Percentiles rank a stretch among this genome's conserved stretches.
Evolutionary conservation across 305 asterid genomes (phyloP).

Genomic region (Lippia alba): DNA sequence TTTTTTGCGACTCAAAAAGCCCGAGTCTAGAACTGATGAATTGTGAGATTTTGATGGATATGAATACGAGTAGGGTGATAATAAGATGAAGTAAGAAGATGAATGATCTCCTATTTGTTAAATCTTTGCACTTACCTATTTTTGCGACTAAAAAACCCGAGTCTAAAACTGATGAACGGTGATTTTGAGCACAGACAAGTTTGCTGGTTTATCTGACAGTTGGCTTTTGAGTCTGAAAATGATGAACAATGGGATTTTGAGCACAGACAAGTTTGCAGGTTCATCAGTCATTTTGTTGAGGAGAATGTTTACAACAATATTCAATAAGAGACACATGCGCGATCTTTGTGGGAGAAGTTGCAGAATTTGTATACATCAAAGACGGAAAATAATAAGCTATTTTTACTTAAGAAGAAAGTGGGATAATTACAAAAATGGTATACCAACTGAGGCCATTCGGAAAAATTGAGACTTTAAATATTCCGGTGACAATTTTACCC

Average conservation of each 20-base stretch:
- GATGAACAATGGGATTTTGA: constrained; percentile 5
- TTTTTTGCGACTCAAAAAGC: not conserved
- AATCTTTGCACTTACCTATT: not conserved
- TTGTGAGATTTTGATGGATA: too few species aligned
- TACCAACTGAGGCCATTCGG: too few species aligned
- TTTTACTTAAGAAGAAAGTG: not conserved
- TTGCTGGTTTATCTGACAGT: too few species aligned
- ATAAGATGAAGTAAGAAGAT: not conserved
- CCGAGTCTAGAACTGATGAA: not conserved
- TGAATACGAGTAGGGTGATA: too few species aligned
- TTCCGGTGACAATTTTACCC: too few species aligned
- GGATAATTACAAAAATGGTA: not conserved
- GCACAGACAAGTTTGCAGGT: not conserved
- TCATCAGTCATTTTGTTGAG: not conserved
- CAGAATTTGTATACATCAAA: too few species aligned
- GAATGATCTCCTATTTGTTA: constrained; percentile 13
- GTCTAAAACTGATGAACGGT: too few species aligned
- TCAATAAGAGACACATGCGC: not conserved
- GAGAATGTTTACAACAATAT: not conserved
- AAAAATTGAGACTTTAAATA: too few species aligned
- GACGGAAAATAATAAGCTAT: too few species aligned
- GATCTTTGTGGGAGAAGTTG: not conserved
- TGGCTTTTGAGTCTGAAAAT: too few species aligned
- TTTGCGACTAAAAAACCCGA: not conserved
- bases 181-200: too few species aligned